Evolutionary conservation across 257 asterid genomes (phyloP).

Genomic region (Solanum appendiculatum): DNA sequence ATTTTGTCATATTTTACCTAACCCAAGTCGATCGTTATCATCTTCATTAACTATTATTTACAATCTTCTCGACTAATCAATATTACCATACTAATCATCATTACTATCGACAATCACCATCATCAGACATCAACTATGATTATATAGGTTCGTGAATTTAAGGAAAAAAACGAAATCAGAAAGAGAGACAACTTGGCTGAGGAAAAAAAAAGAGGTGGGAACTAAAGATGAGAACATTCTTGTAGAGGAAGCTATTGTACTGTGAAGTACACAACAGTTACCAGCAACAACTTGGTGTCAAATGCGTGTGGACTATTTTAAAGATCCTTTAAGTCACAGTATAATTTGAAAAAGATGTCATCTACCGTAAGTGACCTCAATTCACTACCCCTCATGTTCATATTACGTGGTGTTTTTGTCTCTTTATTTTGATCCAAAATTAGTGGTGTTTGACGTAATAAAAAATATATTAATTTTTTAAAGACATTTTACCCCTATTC

Average conservation of each 20-base stretch:
- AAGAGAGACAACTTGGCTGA: background rate
- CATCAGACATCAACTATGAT: background rate
- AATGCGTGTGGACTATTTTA: background rate
- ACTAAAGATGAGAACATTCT: background rate
- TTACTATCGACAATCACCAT: background rate
- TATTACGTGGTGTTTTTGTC: background rate
- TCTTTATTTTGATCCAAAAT: background rate
- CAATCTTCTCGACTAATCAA: background rate
- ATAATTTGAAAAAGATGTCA: background rate
- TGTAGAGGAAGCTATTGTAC: background rate
- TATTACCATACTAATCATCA: background rate
- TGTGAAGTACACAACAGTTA: background rate
- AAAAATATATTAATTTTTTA: background rate
- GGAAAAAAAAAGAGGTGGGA: background rate
- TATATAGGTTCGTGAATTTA: background rate
- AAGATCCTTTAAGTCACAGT: background rate
- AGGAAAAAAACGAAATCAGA: background rate
- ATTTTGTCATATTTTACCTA: background rate
- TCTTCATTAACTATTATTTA: background rate
- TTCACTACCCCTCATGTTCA: background rate
- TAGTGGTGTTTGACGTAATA: background rate
- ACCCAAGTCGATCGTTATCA: background rate
- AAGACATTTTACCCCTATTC: background rate
- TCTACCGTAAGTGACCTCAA: background rate
- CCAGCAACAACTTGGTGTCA: background rate